These are phyloP conservation scores for Cubamyces sp. DNA, from an alignment of 768 basidiomycete species.

Conservation along the genomic window DNA sequence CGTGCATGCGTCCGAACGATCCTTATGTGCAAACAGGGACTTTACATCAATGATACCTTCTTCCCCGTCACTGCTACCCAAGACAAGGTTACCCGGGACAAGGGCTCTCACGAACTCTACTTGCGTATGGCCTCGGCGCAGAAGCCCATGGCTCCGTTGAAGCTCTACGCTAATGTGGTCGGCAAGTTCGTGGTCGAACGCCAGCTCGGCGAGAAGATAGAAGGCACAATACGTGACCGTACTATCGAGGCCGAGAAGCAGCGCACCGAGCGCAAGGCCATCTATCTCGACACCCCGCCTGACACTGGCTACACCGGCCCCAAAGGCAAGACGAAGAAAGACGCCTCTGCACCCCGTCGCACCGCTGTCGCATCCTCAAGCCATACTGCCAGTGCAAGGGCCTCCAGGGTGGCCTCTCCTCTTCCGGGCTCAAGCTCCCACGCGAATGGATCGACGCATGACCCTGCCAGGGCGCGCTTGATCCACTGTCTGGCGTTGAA, in stretches of 20 bases:
- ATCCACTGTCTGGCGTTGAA: conserved; percentile 60
- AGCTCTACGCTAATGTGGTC: conserved; percentile 73
- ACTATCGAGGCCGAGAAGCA: conserved; percentile 45
- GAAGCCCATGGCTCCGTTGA: conserved; percentile 67
- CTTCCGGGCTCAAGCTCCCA: conserved; percentile 27
- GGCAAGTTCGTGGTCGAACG: conserved; percentile 73
- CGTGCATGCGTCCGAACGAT: background rate
- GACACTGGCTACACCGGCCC: conserved; percentile 27
- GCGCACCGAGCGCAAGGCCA: conserved; percentile 53
- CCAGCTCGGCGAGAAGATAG: conserved; percentile 52
- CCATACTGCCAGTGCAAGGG: conserved; percentile 1
- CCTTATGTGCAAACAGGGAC: conserved; percentile 47
- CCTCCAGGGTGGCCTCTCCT: conserved; percentile 29
- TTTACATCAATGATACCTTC: conserved; percentile 66
- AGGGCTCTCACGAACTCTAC: conserved; percentile 70
- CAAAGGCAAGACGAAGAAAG: conserved; percentile 46
- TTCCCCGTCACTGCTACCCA: conserved; percentile 59
- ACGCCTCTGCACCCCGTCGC: conserved; percentile 8
- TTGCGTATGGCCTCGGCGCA: conserved; percentile 60
- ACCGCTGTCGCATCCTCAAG: background rate
- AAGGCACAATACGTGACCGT: conserved; percentile 46
- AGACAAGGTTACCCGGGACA: conserved; percentile 61
- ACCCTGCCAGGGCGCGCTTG: conserved; percentile 44
- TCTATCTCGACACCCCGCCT: conserved; percentile 44
- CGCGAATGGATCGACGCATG: conserved; percentile 14